Base-by-base conservation (phyloP, 2,329 filamentous ascomycete genomes). In the Monilinia aucupariae region DNA sequence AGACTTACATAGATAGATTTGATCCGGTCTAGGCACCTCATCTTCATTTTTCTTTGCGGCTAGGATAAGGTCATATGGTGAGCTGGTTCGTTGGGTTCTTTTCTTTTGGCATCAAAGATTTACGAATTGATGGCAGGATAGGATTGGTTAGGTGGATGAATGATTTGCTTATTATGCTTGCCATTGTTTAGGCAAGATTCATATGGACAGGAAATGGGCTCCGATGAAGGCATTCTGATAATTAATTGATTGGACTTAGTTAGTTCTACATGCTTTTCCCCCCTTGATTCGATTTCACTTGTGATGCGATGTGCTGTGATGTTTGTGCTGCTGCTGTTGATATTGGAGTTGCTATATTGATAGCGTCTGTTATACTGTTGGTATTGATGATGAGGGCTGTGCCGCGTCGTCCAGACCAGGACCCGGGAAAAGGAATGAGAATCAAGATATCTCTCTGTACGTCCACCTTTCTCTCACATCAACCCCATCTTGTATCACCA, bases 191-290 rank as follows among this genome's bases (percentile, higher is more conserved):
- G 1, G 30, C 20, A 45, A 47, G 27, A 49, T 17, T 49, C 49
- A 41, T 56, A 62, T 47, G 20, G 32, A 20, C 25, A 17, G 59
- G 20, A 27, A 54, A 39, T 62, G 43, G 25, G 41, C 51, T 62
- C 10, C 20, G 17, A 7, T 62, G n/a, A 47, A 56, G 41, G n/a
- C 43, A 48, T 56, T 49, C 41, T 49, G 17, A 8, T 49, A 41
- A 20, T 55, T 13, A 49, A 56, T 62, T 37, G 51, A 53, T 48
- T 61, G 43, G 6, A 22, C 30, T 56, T 41, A 20, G 20, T 55
- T 47, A 20, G 17, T 61, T 30, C 34, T 8, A 3, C 2, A 15
- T 12, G 12, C 2, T 27, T 55, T 49, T 27, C 37, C 3, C 43
- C 10, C 32, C 22, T 22, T 54, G 13, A 54, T n/a, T 47, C 4